Base-by-base conservation (phyloP, 2,329 filamentous ascomycete genomes). In the Chaetomiaceae sp. region DNA sequence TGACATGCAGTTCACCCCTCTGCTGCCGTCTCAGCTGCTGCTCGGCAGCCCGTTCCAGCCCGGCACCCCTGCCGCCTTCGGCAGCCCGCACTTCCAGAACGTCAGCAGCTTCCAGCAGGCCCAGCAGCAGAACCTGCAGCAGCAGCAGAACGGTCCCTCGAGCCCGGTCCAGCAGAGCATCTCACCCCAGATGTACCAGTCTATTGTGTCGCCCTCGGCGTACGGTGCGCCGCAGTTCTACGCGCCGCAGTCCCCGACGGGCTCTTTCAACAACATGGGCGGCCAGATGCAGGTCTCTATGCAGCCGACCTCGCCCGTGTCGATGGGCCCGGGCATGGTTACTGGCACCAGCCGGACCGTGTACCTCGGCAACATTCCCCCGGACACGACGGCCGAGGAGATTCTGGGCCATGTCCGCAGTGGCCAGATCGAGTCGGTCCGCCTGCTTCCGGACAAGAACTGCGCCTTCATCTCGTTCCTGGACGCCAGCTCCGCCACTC, bases 381-480 rank as follows among this genome's bases (percentile, higher is more conserved):
- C 90, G 20, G 93, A 98, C 71, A 98, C 93, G 7, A 84, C 87
- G 40, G 91, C 93, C 8, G 93, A 98, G 70, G 93, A 98, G 70
- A 95, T 98, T 54, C 74, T 98, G 46, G 86, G 90, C 54, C 93
- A 98, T 62, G 93, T 98, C 50, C 82, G 93, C 54, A 97, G 93
- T 67, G 93, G 93, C 19, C 93, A 97, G 65, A 97, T 98, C 60
- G 93, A 98, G 73, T 97, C 93, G n/a, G 93, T 98, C 43, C 86
- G 93, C 58, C 78, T 98, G 55, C 76, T 98, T 45, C 88, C 91
- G 19, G 93, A 98, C 71, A 98, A 97, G 87, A 98, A 97, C 76
- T 98, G 93, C 64, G 93, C 93, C 48, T 98, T 98, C 75, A 97
- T 98, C 65, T 98, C 93, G 7, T 98, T 98, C 74, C 76, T 98